A percentile compares a stretch with the other conserved stretches of the same genome.
Evolutionary conservation across 2,329 filamentous ascomycete species (phyloP).

Genomic region (Ophiostoma australiae): DNA sequence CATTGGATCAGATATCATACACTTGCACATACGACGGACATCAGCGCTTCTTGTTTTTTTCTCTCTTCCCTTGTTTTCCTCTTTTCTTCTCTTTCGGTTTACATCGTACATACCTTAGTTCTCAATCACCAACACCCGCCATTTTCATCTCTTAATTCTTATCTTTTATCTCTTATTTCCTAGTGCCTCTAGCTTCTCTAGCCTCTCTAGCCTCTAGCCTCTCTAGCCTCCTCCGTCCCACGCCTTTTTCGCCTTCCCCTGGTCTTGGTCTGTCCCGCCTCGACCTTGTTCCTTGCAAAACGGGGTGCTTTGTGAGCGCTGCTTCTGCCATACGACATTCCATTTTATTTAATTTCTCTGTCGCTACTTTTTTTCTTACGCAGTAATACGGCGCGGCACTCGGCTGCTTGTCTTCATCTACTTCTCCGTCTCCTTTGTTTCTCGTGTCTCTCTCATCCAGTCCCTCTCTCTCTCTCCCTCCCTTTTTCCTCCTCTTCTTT

Average conservation of each 20-base stretch:
- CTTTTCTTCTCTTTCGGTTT: background rate
- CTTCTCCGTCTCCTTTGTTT: conserved; percentile 7
- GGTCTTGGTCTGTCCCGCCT: conserved; percentile 6
- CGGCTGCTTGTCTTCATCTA: conserved; percentile 11
- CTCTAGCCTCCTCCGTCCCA: background rate
- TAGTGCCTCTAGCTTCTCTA: background rate
- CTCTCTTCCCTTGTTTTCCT: background rate
- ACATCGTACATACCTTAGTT: background rate
- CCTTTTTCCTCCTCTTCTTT: background rate
- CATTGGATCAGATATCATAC: background rate
- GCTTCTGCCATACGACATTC: background rate
- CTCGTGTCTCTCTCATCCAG: background rate
- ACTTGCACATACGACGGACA: background rate
- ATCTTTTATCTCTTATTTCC: conserved; percentile 6
- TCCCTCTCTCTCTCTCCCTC: background rate
- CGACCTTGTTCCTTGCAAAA: conserved; percentile 12
- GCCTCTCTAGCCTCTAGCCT: background rate
- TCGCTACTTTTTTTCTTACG: background rate
- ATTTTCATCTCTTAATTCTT: background rate
- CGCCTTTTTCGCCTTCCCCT: conserved; percentile 15
- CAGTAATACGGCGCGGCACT: background rate
- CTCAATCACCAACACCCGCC: background rate
- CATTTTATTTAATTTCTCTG: background rate
- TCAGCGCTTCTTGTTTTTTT: background rate
- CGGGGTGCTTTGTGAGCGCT: background rate